A percentile compares a stretch with the other conserved stretches of the same genome.
These are phyloP conservation scores for Reutealis trisperma DNA, from an alignment of 345 rosid genomes.

Conservation along the genomic window DNA sequence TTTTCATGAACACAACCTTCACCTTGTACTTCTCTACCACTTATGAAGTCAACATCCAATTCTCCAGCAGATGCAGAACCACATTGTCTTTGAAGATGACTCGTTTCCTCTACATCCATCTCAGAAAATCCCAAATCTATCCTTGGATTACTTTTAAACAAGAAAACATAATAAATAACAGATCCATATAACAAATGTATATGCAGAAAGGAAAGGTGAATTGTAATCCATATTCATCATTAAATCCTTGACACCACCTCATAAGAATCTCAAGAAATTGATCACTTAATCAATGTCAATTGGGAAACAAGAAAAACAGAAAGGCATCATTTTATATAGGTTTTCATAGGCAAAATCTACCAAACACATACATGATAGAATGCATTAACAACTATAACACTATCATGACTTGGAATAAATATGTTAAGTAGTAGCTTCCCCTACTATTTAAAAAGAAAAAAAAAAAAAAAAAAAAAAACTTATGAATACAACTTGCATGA, in stretches of 20 bases:
- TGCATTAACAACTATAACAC: neutral
- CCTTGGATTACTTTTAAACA: slow-evolving; percentile 4
- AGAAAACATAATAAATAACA: neutral
- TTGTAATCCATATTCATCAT: neutral
- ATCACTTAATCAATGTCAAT: neutral
- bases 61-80: slow-evolving; percentile 14
- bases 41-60: slow-evolving; percentile 1
- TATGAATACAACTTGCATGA: neutral
- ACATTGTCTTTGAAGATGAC: slow-evolving; percentile 10
- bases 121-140: slow-evolving; percentile 11
- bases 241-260: neutral
- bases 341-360: neutral
- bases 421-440: neutral
- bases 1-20: neutral
- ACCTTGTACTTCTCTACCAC: slow-evolving; percentile 10
- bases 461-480: too few relatives aligned
- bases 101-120: slow-evolving; percentile 9
- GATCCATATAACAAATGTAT: neutral
- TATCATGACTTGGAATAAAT: too few relatives aligned
- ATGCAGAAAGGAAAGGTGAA: neutral
- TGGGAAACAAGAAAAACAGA: neutral
- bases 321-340: neutral
- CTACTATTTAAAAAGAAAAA: too few relatives aligned
- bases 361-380: neutral
- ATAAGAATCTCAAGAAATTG: neutral